Evolutionary conservation across 768 basidiomycete species (phyloP).

Genomic region (Tulasnella sp.): DNA sequence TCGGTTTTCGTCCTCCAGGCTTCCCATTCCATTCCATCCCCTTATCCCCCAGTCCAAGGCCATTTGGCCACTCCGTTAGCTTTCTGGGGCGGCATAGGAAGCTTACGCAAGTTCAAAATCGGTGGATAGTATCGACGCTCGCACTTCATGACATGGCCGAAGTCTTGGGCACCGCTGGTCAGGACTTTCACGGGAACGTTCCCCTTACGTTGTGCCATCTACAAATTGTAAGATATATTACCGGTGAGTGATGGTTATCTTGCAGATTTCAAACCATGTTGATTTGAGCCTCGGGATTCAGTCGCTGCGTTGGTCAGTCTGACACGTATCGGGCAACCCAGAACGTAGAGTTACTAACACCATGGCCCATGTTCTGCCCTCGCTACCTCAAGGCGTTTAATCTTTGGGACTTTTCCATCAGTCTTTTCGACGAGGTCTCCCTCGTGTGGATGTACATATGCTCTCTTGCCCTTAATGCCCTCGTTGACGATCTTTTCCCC

Average conservation of each 20-base stretch:
- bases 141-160: not conserved
- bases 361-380: too few relatives aligned
- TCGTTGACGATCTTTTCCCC: not conserved
- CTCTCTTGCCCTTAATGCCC: not conserved
- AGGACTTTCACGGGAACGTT: not conserved
- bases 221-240: constrained; percentile 17
- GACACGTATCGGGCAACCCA: not conserved
- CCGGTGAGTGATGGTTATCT: not conserved
- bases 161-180: not conserved
- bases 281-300: not conserved
- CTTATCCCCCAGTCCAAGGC: not conserved
- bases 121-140: not conserved
- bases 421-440: not conserved
- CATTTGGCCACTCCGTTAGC: not conserved
- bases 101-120: not conserved
- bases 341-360: not conserved
- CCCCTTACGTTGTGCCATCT: not conserved
- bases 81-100: not conserved
- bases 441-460: constrained; percentile 9
- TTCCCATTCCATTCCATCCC: not conserved
- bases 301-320: constrained; percentile 20
- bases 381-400: not conserved
- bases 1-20: not conserved
- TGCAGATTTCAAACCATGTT: not conserved
- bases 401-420: constrained; percentile 26